Evolutionary conservation across 805 yeast species (phyloP).

Genomic region (Zygotorulaspora danielsina): DNA sequence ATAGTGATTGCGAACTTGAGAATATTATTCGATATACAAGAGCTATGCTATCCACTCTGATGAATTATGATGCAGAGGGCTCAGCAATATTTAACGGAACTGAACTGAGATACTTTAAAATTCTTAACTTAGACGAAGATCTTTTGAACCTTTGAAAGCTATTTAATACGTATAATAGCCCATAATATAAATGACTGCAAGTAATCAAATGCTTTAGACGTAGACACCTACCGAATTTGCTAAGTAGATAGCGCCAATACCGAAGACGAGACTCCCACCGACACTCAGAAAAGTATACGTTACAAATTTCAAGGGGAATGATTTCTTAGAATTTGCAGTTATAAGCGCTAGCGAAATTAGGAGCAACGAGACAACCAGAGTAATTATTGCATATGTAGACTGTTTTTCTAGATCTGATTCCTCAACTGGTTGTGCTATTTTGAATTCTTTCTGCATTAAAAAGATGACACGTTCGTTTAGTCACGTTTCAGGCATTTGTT

Average conservation of each 20-base stretch:
- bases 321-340: conserved; percentile 16
- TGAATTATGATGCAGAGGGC: conserved; percentile 33
- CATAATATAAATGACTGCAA: no score
- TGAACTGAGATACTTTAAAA: conserved; percentile 28
- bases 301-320: conserved; percentile 21
- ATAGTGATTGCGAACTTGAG: conserved; percentile 43
- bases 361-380: conserved; percentile 19
- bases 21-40: conserved; percentile 41
- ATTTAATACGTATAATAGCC: conserved; percentile 2
- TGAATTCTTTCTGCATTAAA: conserved; percentile 22
- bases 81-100: conserved; percentile 24
- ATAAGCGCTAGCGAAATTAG: conserved; percentile 21
- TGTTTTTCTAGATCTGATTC: conserved; percentile 23
- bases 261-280: conserved; percentile 37
- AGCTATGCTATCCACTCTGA: conserved; percentile 35
- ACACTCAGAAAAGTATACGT: conserved; percentile 24
- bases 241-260: conserved; percentile 40
- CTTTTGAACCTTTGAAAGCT: conserved; percentile 33
- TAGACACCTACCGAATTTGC: conserved; percentile 46
- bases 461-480: conserved; percentile 3
- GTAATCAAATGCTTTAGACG: conserved; percentile 24
- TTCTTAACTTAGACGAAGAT: conserved; percentile 46
- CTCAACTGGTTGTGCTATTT: conserved; percentile 15
- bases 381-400: conserved; percentile 23
- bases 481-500: no score